Conservation (phyloP, 2,329 filamentous ascomycete genomes). For the Aplosporella prunicola region DNA sequence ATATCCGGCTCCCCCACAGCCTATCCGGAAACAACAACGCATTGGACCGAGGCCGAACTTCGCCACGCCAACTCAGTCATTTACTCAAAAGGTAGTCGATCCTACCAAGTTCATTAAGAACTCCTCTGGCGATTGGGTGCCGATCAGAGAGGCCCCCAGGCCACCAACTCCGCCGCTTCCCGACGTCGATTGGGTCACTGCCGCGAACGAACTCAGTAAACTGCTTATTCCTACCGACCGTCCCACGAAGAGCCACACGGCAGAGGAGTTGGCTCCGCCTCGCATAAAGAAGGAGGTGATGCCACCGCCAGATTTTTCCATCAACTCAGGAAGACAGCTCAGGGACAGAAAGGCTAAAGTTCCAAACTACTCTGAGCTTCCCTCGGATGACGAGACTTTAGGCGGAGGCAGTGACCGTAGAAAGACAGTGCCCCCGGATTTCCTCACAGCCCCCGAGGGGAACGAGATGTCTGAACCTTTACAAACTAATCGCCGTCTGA, state of each 20-base stretch:
- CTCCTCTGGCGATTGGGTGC: constrained; percentile 43
- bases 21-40: constrained; percentile 53
- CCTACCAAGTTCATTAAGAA: constrained; percentile 54
- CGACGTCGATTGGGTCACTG: constrained; percentile 75
- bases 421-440: constrained; percentile 25
- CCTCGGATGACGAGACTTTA: constrained; percentile 27
- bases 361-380: constrained; percentile 44
- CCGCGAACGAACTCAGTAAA: constrained; percentile 74
- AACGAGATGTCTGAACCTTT: too few relatives aligned
- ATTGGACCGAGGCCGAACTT: constrained; percentile 58
- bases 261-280: constrained; percentile 62
- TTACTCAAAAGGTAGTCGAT: constrained; percentile 67
- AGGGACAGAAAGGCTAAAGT: constrained; percentile 55
- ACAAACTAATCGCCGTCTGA: constrained; percentile 29
- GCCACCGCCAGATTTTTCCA: constrained; percentile 27
- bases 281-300: constrained; percentile 48
- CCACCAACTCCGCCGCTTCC: constrained; percentile 60
- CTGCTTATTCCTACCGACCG: constrained; percentile 68
- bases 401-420: constrained; percentile 18
- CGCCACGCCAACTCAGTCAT: constrained; percentile 80
- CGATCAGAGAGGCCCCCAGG: constrained; percentile 21
- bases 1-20: constrained; percentile 25
- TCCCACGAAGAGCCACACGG: constrained; percentile 64
- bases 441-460: not conserved
- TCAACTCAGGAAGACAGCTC: constrained; percentile 51